A percentile compares a stretch with the other conserved stretches of the same genome.
Conservation (phyloP, 805 yeast species). For the Teunomyces cretensis region DNA sequence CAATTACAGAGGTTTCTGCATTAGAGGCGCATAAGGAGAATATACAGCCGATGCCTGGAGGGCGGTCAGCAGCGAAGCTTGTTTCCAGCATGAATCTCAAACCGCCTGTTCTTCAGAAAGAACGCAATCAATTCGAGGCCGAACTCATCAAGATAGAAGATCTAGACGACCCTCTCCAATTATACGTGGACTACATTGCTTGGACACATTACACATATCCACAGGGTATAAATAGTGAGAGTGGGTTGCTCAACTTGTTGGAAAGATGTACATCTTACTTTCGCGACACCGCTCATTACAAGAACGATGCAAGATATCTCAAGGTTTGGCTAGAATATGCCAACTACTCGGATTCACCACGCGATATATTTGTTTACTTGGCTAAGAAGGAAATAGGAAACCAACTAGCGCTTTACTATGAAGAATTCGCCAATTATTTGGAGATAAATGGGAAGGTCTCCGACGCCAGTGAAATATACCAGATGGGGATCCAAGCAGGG, state of each 20-base stretch:
- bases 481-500: constrained; percentile 52
- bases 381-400: constrained; percentile 70
- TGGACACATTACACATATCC: constrained; percentile 70
- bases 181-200: constrained; percentile 68
- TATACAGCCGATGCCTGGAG: constrained; percentile 62
- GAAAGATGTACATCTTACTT: constrained; percentile 74
- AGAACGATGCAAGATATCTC: constrained; percentile 79
- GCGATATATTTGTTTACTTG: constrained; percentile 69
- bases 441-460: constrained; percentile 48
- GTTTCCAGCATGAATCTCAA: constrained; percentile 21
- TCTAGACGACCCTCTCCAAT: constrained; percentile 80
- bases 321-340: constrained; percentile 81
- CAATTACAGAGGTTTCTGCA: constrained; percentile 1
- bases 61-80: constrained; percentile 65
- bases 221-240: constrained; percentile 58
- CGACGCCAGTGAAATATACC: constrained; percentile 62
- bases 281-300: constrained; percentile 63
- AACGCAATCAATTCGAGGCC: constrained; percentile 50
- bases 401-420: constrained; percentile 69
- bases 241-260: constrained; percentile 62
- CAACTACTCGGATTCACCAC: constrained; percentile 63
- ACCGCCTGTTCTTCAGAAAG: constrained; percentile 21
- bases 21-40: constrained; percentile 67
- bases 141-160: constrained; percentile 53
- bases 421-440: constrained; percentile 66